Evolutionary conservation across 2,329 filamentous ascomycete genomes (phyloP).

Genomic region (Exophiala spinifera): DNA sequence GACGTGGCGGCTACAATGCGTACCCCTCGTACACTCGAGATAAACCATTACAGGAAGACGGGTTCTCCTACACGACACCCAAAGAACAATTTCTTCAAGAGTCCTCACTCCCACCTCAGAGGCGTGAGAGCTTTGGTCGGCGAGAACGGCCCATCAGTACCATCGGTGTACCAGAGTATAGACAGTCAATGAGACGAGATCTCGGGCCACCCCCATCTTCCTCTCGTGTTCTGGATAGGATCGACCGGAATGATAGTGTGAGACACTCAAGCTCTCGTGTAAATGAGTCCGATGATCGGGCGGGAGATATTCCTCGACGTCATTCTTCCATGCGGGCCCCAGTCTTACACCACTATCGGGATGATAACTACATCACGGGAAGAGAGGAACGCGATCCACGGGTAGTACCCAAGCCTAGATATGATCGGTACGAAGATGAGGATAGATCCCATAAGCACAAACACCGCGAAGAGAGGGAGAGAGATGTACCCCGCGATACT

Average conservation of each 20-base stretch:
- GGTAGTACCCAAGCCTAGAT: conserved; percentile 10
- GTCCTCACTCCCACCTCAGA: conserved; percentile 17
- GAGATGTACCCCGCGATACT: conserved; percentile 18
- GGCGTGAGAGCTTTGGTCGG: conserved; percentile 34
- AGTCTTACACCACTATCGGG: conserved; percentile 28
- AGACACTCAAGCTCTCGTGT: conserved; percentile 7
- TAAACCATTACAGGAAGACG: conserved; percentile 22
- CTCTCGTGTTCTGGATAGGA: conserved; percentile 24
- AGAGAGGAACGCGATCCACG: conserved; percentile 21
- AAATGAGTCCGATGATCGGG: conserved; percentile 25
- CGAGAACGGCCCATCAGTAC: conserved; percentile 29
- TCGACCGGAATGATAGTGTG: conserved; percentile 21
- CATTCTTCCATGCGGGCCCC: conserved; percentile 22
- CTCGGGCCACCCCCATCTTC: conserved; percentile 23
- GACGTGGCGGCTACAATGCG: conserved; percentile 24
- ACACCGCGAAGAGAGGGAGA: conserved; percentile 21
- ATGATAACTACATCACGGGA: conserved; percentile 25
- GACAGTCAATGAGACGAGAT: conserved; percentile 22
- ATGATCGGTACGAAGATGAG: conserved; percentile 22
- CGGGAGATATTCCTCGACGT: conserved; percentile 12
- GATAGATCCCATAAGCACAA: conserved; percentile 14
- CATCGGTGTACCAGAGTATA: conserved; percentile 24
- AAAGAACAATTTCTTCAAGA: conserved; percentile 43
- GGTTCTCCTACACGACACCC: conserved; percentile 47
- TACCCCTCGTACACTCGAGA: conserved; percentile 9